Evolutionary conservation across 116 monocot genomes (phyloP), one percentile per base, ranked within the genome.

Genomic region (Zostera marina): DNA sequence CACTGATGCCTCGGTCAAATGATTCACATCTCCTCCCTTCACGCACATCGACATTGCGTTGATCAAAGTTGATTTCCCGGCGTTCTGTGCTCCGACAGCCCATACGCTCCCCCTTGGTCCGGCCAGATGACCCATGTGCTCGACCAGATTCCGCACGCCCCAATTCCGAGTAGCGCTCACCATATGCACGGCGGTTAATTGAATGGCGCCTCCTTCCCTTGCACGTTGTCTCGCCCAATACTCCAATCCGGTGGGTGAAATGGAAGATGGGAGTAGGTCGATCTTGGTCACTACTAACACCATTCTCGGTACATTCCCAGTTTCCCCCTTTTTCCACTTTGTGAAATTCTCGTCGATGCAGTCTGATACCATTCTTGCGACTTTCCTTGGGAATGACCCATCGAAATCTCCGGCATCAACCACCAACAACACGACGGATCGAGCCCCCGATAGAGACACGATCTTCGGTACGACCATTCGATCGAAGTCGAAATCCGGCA

Each of bases 81-180:
- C 96, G 58, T 96, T 96, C 80, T 89, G 89, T 7, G 96, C 81
- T 5, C 96, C 96, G 3, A 96, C 96, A 0, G 89, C 82, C 89
- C 89, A 96, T 62, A 96, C 96, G 52, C 85, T 85, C 47, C 96
- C 96, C 60, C 85, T 75, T 12, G 60, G n/a, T 1, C 89, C 96
- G 0, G 76, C 89, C 16, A 96, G 64, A 47, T 82, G 60, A 39
- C 61, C 60, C 16, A 78, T 77, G 39, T 78, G 78, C 32, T 96
- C 89, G 11, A 96, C 71, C 65, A 96, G 65, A 58, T 85, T 73
- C 61, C 70, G 63, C 53, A 96, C 76, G 9, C 96, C 89, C 85
- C 82, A 85, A 40, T 76, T 63, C 66, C 66, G 77, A 60, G 70
- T 58, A 5, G 96, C 73, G 51, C 96, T 96, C 47, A 88, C 85